Base-by-base conservation (phyloP, 371 early-diverging fungal genomes). In the Chytridiales sp. region DNA sequence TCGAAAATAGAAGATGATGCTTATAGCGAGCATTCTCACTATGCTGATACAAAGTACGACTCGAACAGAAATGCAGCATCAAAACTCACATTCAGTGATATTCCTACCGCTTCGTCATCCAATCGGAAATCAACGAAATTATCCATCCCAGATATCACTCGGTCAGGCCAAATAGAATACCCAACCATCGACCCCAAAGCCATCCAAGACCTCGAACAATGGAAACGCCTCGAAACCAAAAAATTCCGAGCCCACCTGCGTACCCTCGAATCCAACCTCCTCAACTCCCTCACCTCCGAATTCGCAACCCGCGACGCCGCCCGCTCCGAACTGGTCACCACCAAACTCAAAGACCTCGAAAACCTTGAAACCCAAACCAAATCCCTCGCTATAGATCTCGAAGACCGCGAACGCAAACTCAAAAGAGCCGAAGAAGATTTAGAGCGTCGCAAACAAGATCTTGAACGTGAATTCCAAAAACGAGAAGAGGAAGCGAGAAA, bases 171-270 rank as follows among this genome's bases (percentile, higher is more conserved):
- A n/a, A n/a, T n/a, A n/a, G n/a, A n/a, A n/a, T n/a, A n/a, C n/a
- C n/a, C n/a, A n/a, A n/a, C n/a, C n/a, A n/a, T n/a, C n/a, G n/a
- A n/a, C n/a, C n/a, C n/a, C n/a, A n/a, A 61, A 17, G 73, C 59
- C n/a, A 74, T 72, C 4, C 66, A 71, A 17, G 76, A 79, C 34
- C 61, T 77, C 21, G 80, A 75, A 40, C 49, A 70, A 1, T 79
- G 80, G 80, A 53, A 67, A 19, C 61, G 59, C 31, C 56, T 54
- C 1, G 69, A 79, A 43, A 69, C 72, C 43, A 34, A 46, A 19
- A 62, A 68, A 21, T 75, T 79, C 56, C 53, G 59, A 24, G 24
- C 27, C 0, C 67, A 75, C 17, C 56, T 79, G 6, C 44, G 61
- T 4, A 38, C 30, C 1, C 64, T 71, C 17, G 76, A 79, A 51